phyloP scores from a whole-genome alignment of 2,329 filamentous ascomycete genomes.

The Immersiporthe knoxdaviesiana region DNA sequence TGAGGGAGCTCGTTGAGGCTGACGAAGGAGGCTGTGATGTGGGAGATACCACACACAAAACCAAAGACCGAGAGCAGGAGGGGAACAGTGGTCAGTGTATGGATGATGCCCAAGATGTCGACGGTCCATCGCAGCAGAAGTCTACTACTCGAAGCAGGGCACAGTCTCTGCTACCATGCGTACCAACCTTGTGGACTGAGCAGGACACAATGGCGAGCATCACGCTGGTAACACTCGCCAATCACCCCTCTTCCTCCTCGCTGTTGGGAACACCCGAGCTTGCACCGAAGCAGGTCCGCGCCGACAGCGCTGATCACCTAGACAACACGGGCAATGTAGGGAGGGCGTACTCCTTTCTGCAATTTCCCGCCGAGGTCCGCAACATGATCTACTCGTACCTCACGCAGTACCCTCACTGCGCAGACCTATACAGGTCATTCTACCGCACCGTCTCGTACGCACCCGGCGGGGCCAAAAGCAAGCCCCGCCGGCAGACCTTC shows the following conservation, averaged over 20 bases:
- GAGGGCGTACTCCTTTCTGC: slow-evolving; percentile 34
- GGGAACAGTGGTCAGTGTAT: neutral
- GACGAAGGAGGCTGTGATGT: neutral
- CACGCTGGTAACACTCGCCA: neutral
- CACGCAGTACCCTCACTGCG: slow-evolving; percentile 37
- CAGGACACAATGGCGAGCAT: neutral
- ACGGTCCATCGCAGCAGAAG: neutral
- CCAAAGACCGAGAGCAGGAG: neutral
- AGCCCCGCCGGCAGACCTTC: slow-evolving; percentile 28
- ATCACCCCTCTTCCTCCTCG: neutral
- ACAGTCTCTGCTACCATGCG: neutral
- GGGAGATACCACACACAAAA: neutral
- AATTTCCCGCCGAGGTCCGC: slow-evolving; percentile 41
- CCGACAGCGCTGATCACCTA: neutral
- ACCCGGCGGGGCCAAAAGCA: neutral
- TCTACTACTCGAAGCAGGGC: neutral
- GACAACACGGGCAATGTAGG: neutral
- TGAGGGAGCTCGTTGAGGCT: neutral
- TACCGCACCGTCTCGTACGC: slow-evolving; percentile 33
- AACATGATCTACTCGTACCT: slow-evolving; percentile 40
- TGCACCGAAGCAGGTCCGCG: neutral
- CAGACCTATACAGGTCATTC: slow-evolving; percentile 38
- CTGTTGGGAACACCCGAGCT: neutral
- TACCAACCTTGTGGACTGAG: neutral
- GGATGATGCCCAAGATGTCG: neutral